phyloP scores from a whole-genome alignment of 805 yeast species.

The Wickerhamomyces kurtzmanii region DNA sequence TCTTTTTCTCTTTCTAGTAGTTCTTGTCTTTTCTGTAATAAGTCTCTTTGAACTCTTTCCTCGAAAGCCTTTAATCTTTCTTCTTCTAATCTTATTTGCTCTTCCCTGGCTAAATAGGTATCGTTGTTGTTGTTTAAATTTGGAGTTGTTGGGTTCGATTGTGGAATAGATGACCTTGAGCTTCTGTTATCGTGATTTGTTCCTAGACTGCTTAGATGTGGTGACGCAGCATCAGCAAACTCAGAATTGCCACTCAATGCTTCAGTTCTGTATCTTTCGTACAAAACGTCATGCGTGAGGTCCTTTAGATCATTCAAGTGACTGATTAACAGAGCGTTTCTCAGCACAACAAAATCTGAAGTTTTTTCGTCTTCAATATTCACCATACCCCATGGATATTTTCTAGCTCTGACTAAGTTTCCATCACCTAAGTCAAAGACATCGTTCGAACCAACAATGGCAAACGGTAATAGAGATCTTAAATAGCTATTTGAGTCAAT shows the following conservation, averaged over 20 bases:
- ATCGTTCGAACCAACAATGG: constrained; percentile 61
- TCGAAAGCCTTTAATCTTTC: constrained; percentile 81
- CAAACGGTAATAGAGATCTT: constrained; percentile 56
- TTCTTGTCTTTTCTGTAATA: constrained; percentile 72
- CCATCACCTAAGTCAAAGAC: constrained; percentile 37
- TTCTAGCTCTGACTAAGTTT: constrained; percentile 32
- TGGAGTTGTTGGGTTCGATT: constrained; percentile 11
- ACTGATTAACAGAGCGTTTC: constrained; percentile 71
- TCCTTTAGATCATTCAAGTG: constrained; percentile 87
- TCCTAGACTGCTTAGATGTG: constrained; percentile 2
- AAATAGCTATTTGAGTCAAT: constrained; percentile 56
- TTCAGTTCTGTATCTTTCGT: constrained; percentile 85
- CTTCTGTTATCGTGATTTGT: constrained; percentile 2
- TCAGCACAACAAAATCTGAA: constrained; percentile 72
- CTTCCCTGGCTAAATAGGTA: constrained; percentile 63
- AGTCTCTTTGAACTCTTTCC: constrained; percentile 81
- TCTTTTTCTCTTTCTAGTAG: constrained; percentile 79
- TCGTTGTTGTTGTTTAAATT: constrained; percentile 18
- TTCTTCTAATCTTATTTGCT: constrained; percentile 82
- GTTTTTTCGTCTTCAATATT: constrained; percentile 64
- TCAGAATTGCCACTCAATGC: constrained; percentile 47
- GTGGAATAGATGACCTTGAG: constrained; percentile 11
- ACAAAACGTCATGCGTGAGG: constrained; percentile 74
- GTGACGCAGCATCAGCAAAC: constrained; percentile 6
- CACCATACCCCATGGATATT: constrained; percentile 51